A percentile compares a stretch with the other conserved stretches of the same genome.
These are phyloP conservation scores for Cyberlindnera japonica DNA, from an alignment of 805 yeast species.

Conservation along the genomic window DNA sequence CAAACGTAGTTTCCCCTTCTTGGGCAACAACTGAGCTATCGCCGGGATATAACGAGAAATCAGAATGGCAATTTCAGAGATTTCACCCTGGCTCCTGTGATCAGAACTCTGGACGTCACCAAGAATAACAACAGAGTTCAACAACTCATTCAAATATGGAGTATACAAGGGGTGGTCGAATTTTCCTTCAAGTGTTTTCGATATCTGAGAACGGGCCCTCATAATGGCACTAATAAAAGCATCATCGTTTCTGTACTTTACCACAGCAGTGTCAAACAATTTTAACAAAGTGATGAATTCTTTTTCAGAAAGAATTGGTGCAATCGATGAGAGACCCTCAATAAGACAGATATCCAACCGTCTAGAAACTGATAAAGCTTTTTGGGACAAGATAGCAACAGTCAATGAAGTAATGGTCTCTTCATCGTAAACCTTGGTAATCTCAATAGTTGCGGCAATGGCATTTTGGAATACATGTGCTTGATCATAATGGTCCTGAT, in stretches of 20 bases:
- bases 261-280: conserved; percentile 49
- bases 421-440: conserved; percentile 64
- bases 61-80: conserved; percentile 64
- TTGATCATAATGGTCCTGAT: conserved; percentile 5
- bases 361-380: conserved; percentile 47
- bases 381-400: conserved; percentile 79
- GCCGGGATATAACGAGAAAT: conserved; percentile 66
- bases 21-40: conserved; percentile 70
- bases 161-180: conserved; percentile 44
- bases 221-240: conserved; percentile 38
- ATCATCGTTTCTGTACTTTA: conserved; percentile 41
- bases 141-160: conserved; percentile 59
- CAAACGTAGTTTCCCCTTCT: conserved; percentile 39
- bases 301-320: conserved; percentile 55
- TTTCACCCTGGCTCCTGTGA: conserved; percentile 73
- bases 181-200: conserved; percentile 29
- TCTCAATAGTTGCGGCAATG: conserved; percentile 60
- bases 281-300: conserved; percentile 65
- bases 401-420: conserved; percentile 73
- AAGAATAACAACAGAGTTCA: conserved; percentile 62
- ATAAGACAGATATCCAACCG: conserved; percentile 54
- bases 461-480: conserved; percentile 55
- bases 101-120: conserved; percentile 78
- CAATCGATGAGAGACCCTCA: conserved; percentile 59
- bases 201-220: conserved; percentile 47